Conservation (phyloP, 176 grass and related monocot genomes). For the Saccharum spontaneum region DNA sequence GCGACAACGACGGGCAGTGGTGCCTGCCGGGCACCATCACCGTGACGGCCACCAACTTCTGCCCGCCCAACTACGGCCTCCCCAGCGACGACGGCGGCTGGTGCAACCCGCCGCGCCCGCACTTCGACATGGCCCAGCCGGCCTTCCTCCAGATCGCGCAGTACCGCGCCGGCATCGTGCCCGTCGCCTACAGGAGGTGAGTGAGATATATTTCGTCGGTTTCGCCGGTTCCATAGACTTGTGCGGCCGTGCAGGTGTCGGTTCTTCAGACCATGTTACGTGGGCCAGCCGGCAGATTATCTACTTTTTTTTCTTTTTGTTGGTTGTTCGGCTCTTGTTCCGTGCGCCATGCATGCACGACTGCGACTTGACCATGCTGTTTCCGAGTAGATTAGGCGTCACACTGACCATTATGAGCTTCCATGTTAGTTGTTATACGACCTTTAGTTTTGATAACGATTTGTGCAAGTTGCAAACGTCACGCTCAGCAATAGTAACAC, state of each 20-base stretch:
- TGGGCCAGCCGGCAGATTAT: background rate
- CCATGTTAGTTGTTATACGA: background rate
- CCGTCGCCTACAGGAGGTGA: conserved; percentile 78
- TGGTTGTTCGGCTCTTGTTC: background rate
- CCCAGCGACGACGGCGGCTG: conserved; percentile 85
- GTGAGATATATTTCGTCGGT: conserved; percentile 12
- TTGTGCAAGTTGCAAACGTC: background rate
- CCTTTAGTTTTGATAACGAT: background rate
- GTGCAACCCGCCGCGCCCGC: conserved; percentile 90
- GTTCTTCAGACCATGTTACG: background rate
- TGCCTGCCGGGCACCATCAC: conserved; percentile 67
- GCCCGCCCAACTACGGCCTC: conserved; percentile 74
- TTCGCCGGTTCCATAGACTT: background rate
- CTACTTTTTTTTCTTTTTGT: background rate
- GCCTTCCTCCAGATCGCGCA: conserved; percentile 88
- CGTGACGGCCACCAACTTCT: conserved; percentile 80
- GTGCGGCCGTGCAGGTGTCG: conserved; percentile 16
- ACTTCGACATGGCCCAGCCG: conserved; percentile 90
- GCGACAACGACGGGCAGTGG: conserved; percentile 44
- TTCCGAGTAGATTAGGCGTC: conserved; percentile 10
- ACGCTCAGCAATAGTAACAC: background rate
- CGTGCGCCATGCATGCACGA: conserved; percentile 26
- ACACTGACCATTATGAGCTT: background rate
- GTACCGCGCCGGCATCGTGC: conserved; percentile 91
- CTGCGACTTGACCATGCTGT: background rate